Base-by-base conservation (phyloP, 2,329 filamentous ascomycete genomes). In the Botrytis porri region DNA sequence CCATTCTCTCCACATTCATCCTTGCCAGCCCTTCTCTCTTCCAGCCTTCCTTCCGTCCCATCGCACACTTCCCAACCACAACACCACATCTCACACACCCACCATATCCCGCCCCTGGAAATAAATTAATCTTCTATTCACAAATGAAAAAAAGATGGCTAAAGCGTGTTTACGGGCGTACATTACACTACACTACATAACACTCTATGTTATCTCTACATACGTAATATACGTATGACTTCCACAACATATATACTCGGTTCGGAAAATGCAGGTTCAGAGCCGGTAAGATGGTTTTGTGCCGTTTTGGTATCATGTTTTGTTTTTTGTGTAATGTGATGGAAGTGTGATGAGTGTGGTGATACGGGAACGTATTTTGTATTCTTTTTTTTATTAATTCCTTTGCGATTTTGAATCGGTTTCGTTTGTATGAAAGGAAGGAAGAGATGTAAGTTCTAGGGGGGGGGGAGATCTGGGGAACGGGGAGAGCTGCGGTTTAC, bases 151-250 rank as follows among this genome's bases (percentile, higher is more conserved):
- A 63, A 64, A n/a, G 20, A 59, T 71, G 69, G 69, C 69, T 65
- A 71, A 71, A 71, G 60, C 69, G 69, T 71, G 69, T 71, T 32
- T 57, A 57, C 35, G 25, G 32, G 16, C 45, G 29, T 71, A 71
- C 67, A 65, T 18, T 29, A 29, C 62, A 37, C 25, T 48, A 32
- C 69, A 71, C 35, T 69, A 16, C n/a, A 45, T 45, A 48, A 48
- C 54, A 69, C 66, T 69, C n/a, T 57, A 18, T 29, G 8, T 29
- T 4, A 29, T 32, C 18, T 57, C 32, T 29, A 12, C 51, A n/a
- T 16, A 16, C 48, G 48, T 7, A 54, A 54, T 16, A 16, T n/a
- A 54, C 25, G 0, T n/a, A 8, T 54, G n/a, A 12, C 57, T 37
- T 25, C 32, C 32, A 57, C 57, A 7, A 37, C 32, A 60, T 60